Base-by-base conservation (phyloP, 352 stramenopile species). In the Globisporangium paddicum region DNA sequence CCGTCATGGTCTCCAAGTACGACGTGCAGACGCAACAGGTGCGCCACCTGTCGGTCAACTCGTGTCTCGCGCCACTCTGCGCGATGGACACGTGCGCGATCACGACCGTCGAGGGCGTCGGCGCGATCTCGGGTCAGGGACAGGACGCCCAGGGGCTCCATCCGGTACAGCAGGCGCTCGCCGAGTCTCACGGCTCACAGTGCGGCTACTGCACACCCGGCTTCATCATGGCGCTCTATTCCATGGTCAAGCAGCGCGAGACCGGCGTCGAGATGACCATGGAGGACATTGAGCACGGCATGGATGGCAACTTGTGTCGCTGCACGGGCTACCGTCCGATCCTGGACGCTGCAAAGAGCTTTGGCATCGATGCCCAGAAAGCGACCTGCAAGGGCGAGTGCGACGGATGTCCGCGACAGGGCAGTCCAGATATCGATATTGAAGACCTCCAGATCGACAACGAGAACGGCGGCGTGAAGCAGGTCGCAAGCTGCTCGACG, bases 281-380 rank as follows among this genome's bases (percentile, higher is more conserved):
- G 81, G 79, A 85, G n/a, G 77, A 94, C 54, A 87, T 98, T 48
- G 91, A 98, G 59, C 87, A 98, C 69, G 77, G 90, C 62, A 76
- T 99, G 66, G 96, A 99, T 73, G 95, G 96, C 25, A 98, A 99
- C 69, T 67, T 99, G 30, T 99, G 96, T 67, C 87, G 96, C 6
- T 99, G 96, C 67, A 99, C 96, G 2, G 84, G 84, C 19, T 94
- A 94, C 53, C 82, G 84, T 14, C 82, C 82, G 11, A 90, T 94
- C 49, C 57, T 94, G 7, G 87, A 97, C 37, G 85, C 87, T 1
- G 87, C 87, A 52, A 95, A 96, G 60, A 92, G 83, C 53, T 93
- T 97, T 55, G 87, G 81, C 5, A 72, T 67, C 13, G 85, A 96
- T 64, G 84, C 73, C 23, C 46, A 35, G 1, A 66, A 77, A 11